A percentile compares a stretch with the other conserved stretches of the same genome.
Conservation (phyloP, 139 green algal species). For the Asterochloris erici region DNA sequence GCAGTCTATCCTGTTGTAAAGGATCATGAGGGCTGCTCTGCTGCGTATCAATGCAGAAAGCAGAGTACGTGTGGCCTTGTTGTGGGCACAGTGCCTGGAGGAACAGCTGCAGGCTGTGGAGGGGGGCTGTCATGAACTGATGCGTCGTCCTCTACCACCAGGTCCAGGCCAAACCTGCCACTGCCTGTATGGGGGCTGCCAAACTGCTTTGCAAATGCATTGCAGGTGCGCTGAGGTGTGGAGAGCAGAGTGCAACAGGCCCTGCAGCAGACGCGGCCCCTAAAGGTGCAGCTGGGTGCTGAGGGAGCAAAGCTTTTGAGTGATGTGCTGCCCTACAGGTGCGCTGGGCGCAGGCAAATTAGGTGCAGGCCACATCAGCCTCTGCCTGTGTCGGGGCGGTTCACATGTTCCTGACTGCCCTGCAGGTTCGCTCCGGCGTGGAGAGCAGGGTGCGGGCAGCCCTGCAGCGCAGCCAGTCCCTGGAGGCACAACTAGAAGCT, state of each 20-base stretch:
- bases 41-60: background rate
- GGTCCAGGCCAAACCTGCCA: no score
- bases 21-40: background rate
- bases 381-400: background rate
- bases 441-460: constrained; percentile 27
- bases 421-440: constrained; percentile 24
- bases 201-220: no score
- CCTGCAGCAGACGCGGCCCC: background rate
- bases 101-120: no score
- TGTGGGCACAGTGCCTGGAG: no score
- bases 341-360: background rate
- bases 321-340: background rate
- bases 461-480: constrained; percentile 10
- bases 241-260: background rate
- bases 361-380: background rate
- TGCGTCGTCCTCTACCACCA: no score
- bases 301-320: background rate
- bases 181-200: no score
- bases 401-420: background rate
- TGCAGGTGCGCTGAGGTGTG: background rate
- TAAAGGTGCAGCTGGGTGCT: background rate
- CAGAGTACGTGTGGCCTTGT: background rate
- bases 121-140: no score
- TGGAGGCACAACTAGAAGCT: constrained; percentile 26
- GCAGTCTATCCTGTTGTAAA: background rate